A percentile compares a stretch with the other conserved stretches of the same genome.
phyloP scores from a whole-genome alignment of 257 asterid species.

The Linaria vulgaris region DNA sequence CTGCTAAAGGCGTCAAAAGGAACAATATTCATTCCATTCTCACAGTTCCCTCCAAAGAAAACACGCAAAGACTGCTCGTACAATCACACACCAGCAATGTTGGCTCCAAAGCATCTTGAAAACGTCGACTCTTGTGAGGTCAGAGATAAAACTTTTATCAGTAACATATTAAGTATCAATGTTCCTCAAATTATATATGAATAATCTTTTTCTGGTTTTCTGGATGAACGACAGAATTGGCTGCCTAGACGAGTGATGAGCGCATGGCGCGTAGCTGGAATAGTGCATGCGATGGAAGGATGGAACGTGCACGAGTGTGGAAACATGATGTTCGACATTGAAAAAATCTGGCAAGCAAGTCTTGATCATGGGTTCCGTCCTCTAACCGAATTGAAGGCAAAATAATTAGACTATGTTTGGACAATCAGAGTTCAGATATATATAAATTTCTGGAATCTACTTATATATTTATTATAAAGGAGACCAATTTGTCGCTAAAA shows the following conservation, averaged over 20 bases:
- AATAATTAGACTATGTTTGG: conserved; percentile 14
- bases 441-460: not conserved
- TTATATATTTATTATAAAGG: not conserved
- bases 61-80: conserved; percentile 44
- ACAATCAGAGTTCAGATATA: not conserved
- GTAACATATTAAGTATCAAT: too few relatives aligned
- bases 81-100: conserved; percentile 45
- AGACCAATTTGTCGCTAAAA: not conserved
- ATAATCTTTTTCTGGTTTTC: too few relatives aligned
- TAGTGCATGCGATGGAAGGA: conserved; percentile 65
- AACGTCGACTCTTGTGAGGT: conserved; percentile 62
- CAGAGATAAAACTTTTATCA: not conserved
- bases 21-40: conserved; percentile 43
- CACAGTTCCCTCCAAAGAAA: conserved; percentile 46
- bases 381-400: conserved; percentile 31
- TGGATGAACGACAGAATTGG: conserved; percentile 77
- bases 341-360: conserved; percentile 66
- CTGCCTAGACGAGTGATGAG: conserved; percentile 83
- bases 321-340: conserved; percentile 52
- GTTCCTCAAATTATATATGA: too few relatives aligned
- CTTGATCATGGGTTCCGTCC: conserved; percentile 74
- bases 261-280: conserved; percentile 77
- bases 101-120: conserved; percentile 44
- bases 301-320: conserved; percentile 88
- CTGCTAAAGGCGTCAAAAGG: conserved; percentile 51